These are phyloP conservation scores for Glycyrrhiza uralensis DNA, from an alignment of 306 rosid genomes.

Conservation along the genomic window DNA sequence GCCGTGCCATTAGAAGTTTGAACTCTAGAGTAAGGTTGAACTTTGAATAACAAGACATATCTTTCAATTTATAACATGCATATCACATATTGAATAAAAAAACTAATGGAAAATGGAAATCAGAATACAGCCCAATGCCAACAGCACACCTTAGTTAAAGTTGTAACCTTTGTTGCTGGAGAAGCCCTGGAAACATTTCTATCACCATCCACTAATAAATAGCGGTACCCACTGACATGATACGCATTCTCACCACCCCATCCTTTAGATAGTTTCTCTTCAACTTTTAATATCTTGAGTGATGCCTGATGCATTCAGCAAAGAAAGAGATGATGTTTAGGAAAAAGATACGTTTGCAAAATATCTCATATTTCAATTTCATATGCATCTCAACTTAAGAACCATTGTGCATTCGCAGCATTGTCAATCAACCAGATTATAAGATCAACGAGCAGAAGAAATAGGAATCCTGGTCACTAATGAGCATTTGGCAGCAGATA, in stretches of 20 bases:
- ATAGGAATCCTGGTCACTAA: background rate
- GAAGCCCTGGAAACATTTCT: conserved; percentile 91
- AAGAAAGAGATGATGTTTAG: conserved; percentile 23
- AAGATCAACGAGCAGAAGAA: conserved; percentile 7
- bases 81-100: background rate
- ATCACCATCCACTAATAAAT: conserved; percentile 81
- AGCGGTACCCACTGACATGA: conserved; percentile 91
- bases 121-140: background rate
- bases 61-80: conserved; percentile 13
- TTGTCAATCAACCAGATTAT: background rate
- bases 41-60: conserved; percentile 7
- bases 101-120: background rate
- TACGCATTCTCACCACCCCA: conserved; percentile 99
- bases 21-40: conserved; percentile 7
- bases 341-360: background rate
- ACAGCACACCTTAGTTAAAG: conserved; percentile 73
- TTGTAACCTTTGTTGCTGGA: conserved; percentile 88
- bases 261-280: conserved; percentile 94
- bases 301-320: conserved; percentile 59
- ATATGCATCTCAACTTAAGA: conserved; percentile 6
- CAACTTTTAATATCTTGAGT: conserved; percentile 75
- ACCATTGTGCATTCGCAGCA: background rate
- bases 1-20: background rate
- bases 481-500: conserved; percentile 10
- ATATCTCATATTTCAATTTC: conserved; percentile 7